Evolutionary conservation across 371 early-diverging fungal genomes (phyloP), one percentile per base, ranked within the genome.

Genomic region (Haplosporangium sp.): DNA sequence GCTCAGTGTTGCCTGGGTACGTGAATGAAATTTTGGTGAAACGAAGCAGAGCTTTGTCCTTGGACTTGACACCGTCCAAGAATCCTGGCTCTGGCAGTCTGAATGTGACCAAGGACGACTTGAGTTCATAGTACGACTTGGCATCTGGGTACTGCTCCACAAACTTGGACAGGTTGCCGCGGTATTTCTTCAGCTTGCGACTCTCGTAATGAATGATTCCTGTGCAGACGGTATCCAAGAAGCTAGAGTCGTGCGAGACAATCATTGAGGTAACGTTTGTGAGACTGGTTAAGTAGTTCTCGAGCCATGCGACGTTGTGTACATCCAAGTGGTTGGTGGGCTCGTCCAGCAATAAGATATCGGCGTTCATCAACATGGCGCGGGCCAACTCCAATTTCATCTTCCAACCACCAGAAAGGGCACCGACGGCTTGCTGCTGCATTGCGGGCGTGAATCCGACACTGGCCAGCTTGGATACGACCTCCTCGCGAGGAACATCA

Each of bases 251-350:
- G 87, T 96, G 96, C 58, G 95, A 95, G 12, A 95, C 95, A 65
- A 96, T 92, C 81, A 96, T 86, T 62, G 86, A 90, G 16, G 95
- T 95, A 45, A 94, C 90, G 53, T 91, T 87, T 64, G 89, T 86
- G 63, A 90, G 85, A 56, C 87, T 85, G 61, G 84, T 86, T 47
- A 95, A 84, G 81, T 93, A 93, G 82, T 93, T 88, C 80, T 93
- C 93, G 45, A 96, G 84, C 95, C 94, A 96, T 21, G 88, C 89
- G 48, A 94, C 92, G 82, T 93, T 93, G 54, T 76, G 83, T 46
- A 92, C 94, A 83, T 96, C 95, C 89, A 96, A 90, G 81, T 95
- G 95, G 83, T 95, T 95, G 61, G 96, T 96, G 67, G 95, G 96
- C 82, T 96, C 95, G 75, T 96, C 96, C 68, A 96, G 79, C 59